Evolutionary conservation across 345 rosid genomes (phyloP).

Genomic region (Pistacia atlantica): DNA sequence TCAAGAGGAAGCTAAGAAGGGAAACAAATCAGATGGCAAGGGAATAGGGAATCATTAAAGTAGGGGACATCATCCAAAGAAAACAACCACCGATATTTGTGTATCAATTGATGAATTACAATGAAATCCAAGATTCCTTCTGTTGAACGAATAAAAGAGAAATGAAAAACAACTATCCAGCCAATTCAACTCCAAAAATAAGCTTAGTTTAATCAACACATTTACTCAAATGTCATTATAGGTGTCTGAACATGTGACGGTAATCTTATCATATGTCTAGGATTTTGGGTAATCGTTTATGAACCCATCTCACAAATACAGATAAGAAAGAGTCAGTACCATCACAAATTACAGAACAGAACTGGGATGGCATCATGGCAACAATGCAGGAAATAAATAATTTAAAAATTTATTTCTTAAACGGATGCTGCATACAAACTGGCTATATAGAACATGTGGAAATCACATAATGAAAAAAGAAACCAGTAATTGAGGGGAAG

Average conservation of each 20-base stretch:
- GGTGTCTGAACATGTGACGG: background rate
- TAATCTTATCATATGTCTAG: background rate
- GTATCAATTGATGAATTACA: background rate
- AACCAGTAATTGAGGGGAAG: background rate
- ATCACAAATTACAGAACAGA: background rate
- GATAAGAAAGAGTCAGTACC: background rate
- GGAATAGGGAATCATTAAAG: background rate
- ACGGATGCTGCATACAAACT: background rate
- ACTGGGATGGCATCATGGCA: background rate
- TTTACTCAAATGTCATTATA: background rate
- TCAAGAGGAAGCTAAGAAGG: background rate
- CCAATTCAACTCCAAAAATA: background rate
- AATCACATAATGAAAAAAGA: background rate
- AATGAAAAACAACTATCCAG: background rate
- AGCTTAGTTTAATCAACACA: background rate
- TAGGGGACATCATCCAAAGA: background rate
- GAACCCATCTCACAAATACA: background rate
- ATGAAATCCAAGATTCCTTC: background rate
- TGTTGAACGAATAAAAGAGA: background rate
- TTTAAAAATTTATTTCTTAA: background rate
- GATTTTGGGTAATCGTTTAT: background rate
- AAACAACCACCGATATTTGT: background rate
- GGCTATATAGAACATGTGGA: background rate
- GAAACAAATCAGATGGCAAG: background rate
- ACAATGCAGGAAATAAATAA: too few species aligned